Conservation (phyloP, 495 filamentous ascomycete genomes). For the Cercophora sp. region DNA sequence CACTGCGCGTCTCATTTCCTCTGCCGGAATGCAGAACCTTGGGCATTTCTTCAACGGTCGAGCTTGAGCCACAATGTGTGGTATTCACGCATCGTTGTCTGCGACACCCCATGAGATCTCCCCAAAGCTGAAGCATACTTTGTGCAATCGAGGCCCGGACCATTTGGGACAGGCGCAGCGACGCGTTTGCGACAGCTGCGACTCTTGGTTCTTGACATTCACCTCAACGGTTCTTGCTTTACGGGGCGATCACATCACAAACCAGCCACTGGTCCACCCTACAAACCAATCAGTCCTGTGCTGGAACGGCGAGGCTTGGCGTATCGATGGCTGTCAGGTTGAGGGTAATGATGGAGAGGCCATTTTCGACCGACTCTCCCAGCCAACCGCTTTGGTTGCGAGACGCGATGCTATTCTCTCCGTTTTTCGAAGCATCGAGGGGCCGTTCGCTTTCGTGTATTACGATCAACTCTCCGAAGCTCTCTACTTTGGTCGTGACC, state of each 20-base stretch:
- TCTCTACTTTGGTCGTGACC: conserved; percentile 80
- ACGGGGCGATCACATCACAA: conserved; percentile 64
- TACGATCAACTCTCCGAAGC: conserved; percentile 58
- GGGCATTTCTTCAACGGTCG: too few species aligned
- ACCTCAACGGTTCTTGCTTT: conserved; percentile 83
- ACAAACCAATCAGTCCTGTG: conserved; percentile 70
- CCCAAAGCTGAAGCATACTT: conserved; percentile 26
- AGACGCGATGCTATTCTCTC: conserved; percentile 40
- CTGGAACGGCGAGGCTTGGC: conserved; percentile 99
- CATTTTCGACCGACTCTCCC: conserved; percentile 62
- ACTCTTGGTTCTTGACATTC: conserved; percentile 50
- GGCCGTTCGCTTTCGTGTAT: conserved; percentile 90
- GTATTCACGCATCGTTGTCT: conserved; percentile 40
- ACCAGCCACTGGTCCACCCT: conserved; percentile 67
- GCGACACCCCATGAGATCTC: conserved; percentile 24
- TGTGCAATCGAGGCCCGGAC: conserved; percentile 49
- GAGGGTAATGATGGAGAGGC: conserved; percentile 71
- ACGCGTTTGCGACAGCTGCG: conserved; percentile 17
- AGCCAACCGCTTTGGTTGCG: conserved; percentile 33
- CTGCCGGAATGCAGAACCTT: too few species aligned
- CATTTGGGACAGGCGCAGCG: conserved; percentile 41
- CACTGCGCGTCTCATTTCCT: too few species aligned
- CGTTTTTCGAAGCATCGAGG: conserved; percentile 62
- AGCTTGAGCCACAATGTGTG: conserved; percentile 51
- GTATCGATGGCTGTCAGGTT: conserved; percentile 52